These are phyloP conservation scores for Solanum peruvianum DNA, from an alignment of 257 asterid genomes.

Conservation along the genomic window DNA sequence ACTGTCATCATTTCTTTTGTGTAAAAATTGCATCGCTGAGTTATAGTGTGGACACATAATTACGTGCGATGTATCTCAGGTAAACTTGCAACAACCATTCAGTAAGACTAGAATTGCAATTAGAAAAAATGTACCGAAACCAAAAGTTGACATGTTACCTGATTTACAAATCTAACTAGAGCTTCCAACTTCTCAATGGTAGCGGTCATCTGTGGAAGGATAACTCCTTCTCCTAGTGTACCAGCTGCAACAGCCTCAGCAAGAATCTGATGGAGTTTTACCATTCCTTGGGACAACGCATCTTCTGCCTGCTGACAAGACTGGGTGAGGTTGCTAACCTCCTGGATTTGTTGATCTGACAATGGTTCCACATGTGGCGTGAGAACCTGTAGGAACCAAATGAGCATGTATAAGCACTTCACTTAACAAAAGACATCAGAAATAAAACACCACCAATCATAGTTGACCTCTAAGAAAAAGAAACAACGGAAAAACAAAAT, in stretches of 20 bases:
- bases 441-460: neutral
- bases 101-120: neutral
- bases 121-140: neutral
- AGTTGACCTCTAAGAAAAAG: neutral
- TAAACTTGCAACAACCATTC: neutral
- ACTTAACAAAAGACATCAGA: neutral
- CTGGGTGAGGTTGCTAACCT: constrained; percentile 38
- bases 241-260: constrained; percentile 47
- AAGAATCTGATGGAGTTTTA: constrained; percentile 47
- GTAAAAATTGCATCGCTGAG: neutral
- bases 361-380: constrained; percentile 56
- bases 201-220: constrained; percentile 44
- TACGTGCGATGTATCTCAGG: neutral
- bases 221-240: constrained; percentile 45
- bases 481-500: neutral
- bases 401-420: neutral
- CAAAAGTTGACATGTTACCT: constrained; percentile 32
- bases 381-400: constrained; percentile 38
- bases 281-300: constrained; percentile 86
- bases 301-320: constrained; percentile 92
- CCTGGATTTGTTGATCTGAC: constrained; percentile 41
- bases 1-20: neutral
- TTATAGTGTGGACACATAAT: neutral
- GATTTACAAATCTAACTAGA: constrained; percentile 60
- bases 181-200: constrained; percentile 63